These are phyloP conservation scores for Trebouxiophyceae sp. DNA, from an alignment of 163 green algal species.

Conservation along the genomic window DNA sequence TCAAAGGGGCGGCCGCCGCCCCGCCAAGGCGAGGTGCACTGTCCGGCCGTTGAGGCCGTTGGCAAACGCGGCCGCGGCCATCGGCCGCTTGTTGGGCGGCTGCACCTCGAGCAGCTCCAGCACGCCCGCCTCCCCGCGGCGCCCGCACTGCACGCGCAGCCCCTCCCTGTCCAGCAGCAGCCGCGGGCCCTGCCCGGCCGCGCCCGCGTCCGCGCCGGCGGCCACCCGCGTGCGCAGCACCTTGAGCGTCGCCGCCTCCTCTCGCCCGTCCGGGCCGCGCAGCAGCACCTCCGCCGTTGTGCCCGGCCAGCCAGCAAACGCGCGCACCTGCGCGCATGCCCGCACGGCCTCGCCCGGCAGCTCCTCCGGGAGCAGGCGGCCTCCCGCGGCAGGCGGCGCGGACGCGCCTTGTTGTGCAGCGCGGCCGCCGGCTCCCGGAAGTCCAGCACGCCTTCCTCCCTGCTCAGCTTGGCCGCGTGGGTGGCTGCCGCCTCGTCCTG, in stretches of 20 bases:
- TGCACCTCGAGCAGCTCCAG: constrained; percentile 71
- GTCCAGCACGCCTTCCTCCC: constrained; percentile 65
- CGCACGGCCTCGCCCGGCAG: too few relatives aligned
- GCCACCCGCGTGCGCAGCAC: constrained; percentile 3
- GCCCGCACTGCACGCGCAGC: constrained; percentile 24
- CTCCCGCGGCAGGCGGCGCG: too few relatives aligned
- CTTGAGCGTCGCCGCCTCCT: constrained; percentile 5
- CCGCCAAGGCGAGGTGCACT: not conserved
- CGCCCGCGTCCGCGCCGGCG: not conserved
- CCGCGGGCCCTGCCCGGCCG: constrained; percentile 7
- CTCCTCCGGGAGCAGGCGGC: too few relatives aligned
- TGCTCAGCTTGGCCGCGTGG: constrained; percentile 68
- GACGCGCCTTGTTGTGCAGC: constrained; percentile 48
- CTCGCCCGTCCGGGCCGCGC: not conserved
- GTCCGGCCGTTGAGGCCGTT: constrained; percentile 64
- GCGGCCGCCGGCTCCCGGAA: constrained; percentile 43
- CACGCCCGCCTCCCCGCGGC: constrained; percentile 2
- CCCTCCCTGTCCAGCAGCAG: not conserved
- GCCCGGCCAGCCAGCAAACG: constrained; percentile 84
- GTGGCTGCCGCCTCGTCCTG: constrained; percentile 61
- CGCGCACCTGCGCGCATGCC: constrained; percentile 46
- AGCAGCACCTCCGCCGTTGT: constrained; percentile 46
- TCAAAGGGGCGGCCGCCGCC: too few relatives aligned
- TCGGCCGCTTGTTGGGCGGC: constrained; percentile 63
- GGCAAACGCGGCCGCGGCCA: constrained; percentile 49